phyloP scores from a whole-genome alignment of 441 rosid species.

The Aleurites moluccanus region DNA sequence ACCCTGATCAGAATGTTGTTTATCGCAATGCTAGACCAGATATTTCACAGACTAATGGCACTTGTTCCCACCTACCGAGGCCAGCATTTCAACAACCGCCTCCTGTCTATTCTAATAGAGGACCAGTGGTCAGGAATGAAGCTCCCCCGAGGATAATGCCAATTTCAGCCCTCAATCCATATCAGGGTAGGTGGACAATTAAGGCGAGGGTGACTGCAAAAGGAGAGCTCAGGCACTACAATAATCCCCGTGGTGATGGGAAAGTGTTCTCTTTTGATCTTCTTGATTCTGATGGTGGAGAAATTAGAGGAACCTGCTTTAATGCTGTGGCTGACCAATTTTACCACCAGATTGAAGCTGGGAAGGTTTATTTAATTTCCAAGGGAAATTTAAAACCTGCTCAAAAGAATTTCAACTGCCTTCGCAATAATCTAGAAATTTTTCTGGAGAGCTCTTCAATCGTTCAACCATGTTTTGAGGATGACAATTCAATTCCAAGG shows the following conservation, averaged over 20 bases:
- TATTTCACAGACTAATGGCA: constrained; percentile 35
- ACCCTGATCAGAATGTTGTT: constrained; percentile 34
- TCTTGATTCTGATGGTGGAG: constrained; percentile 87
- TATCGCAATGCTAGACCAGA: constrained; percentile 43
- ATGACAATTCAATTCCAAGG: constrained; percentile 63
- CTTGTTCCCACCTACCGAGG: constrained; percentile 34
- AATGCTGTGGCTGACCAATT: constrained; percentile 83
- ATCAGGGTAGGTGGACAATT: constrained; percentile 81
- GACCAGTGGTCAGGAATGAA: constrained; percentile 65
- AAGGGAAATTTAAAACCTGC: constrained; percentile 54
- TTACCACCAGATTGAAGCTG: constrained; percentile 67
- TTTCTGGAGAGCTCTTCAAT: constrained; percentile 54
- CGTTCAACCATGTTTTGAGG: constrained; percentile 64
- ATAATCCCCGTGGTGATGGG: constrained; percentile 75
- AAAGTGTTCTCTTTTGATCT: constrained; percentile 88
- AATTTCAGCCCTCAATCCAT: constrained; percentile 75
- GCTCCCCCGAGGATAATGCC: constrained; percentile 67
- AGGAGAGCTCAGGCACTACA: constrained; percentile 67
- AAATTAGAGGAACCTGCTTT: constrained; percentile 88
- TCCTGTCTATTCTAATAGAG: constrained; percentile 58
- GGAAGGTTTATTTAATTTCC: constrained; percentile 42
- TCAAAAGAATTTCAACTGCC: constrained; percentile 73
- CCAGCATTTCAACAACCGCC: constrained; percentile 50
- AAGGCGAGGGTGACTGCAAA: constrained; percentile 88
- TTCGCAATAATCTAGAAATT: constrained; percentile 70